A percentile compares a stretch with the other conserved stretches of the same genome.
Conservation (phyloP, 257 asterid species). For the Solanum pennellii region DNA sequence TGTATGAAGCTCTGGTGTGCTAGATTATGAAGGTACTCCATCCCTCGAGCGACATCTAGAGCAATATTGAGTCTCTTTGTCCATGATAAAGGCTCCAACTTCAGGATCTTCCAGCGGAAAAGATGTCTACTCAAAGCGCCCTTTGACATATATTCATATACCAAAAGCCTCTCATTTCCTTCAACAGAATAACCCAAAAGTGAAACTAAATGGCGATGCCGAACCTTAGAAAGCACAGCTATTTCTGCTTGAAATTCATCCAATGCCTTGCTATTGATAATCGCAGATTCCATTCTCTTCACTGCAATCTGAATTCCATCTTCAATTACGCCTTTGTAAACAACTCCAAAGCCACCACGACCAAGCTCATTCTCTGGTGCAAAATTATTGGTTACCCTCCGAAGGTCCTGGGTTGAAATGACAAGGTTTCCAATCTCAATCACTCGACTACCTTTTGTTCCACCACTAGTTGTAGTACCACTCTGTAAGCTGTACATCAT, state of each 20-base stretch:
- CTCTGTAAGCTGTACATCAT: conserved; percentile 6
- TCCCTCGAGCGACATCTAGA: conserved; percentile 71
- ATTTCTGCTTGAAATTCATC: conserved; percentile 75
- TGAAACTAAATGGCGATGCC: conserved; percentile 70
- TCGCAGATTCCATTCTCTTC: conserved; percentile 59
- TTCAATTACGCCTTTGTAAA: conserved; percentile 53
- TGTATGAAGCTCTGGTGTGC: conserved; percentile 71
- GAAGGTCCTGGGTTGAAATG: conserved; percentile 39
- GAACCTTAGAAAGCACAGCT: conserved; percentile 59
- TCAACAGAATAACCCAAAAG: conserved; percentile 55
- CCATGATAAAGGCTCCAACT: conserved; percentile 57
- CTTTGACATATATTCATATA: conserved; percentile 67
- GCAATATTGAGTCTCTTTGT: conserved; percentile 53
- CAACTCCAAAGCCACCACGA: conserved; percentile 76
- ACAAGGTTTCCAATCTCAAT: conserved; percentile 31
- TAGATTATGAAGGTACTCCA: conserved; percentile 65
- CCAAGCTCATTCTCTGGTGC: conserved; percentile 62
- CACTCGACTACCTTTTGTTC: conserved; percentile 14
- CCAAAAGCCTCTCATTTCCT: conserved; percentile 63
- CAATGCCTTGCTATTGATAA: conserved; percentile 33
- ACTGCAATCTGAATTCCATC: conserved; percentile 59
- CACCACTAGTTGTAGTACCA: conserved; percentile 5
- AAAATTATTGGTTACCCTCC: conserved; percentile 42
- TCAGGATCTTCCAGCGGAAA: conserved; percentile 47
- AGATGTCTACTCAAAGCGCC: conserved; percentile 76